phyloP scores from a whole-genome alignment of 192 early-diverging fungal species.

The Coemansia sp. region DNA sequence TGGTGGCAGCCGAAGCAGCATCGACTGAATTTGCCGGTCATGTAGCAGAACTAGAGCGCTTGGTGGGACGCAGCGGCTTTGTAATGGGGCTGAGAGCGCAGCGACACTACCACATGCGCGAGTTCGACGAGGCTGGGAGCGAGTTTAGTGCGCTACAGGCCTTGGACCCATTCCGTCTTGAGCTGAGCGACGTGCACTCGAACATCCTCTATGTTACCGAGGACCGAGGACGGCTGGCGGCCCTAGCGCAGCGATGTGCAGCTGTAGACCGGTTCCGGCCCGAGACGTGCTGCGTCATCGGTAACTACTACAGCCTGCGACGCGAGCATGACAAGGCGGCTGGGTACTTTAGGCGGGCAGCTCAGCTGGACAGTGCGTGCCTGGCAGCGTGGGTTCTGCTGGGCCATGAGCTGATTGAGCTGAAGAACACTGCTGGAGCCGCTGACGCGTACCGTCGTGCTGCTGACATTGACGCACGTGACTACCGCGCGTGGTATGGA shows the following conservation, averaged over 20 bases:
- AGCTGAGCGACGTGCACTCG: slow-evolving; percentile 84
- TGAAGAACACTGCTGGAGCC: slow-evolving; percentile 88
- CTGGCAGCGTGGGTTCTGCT: slow-evolving; percentile 88
- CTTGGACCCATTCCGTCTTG: slow-evolving; percentile 78
- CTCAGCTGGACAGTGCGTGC: slow-evolving; percentile 79
- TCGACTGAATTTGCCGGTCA: slow-evolving; percentile 31
- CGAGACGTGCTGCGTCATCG: slow-evolving; percentile 85
- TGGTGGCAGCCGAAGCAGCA: slow-evolving; percentile 56
- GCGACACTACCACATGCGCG: slow-evolving; percentile 65
- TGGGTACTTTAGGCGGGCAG: slow-evolving; percentile 81
- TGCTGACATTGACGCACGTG: slow-evolving; percentile 76
- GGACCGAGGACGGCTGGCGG: slow-evolving; percentile 69
- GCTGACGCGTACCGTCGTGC: slow-evolving; percentile 89
- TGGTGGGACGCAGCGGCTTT: slow-evolving; percentile 69
- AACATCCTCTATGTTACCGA: slow-evolving; percentile 86
- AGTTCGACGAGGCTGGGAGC: slow-evolving; percentile 71
- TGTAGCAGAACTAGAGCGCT: slow-evolving; percentile 44
- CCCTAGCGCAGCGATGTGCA: slow-evolving; percentile 75
- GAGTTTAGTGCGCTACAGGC: slow-evolving; percentile 73
- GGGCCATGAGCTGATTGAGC: slow-evolving; percentile 94
- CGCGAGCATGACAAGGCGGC: slow-evolving; percentile 85
- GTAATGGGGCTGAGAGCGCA: slow-evolving; percentile 67
- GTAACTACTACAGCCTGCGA: slow-evolving; percentile 89
- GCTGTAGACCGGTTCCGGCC: slow-evolving; percentile 78
- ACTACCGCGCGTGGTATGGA: slow-evolving; percentile 93